These are phyloP conservation scores for Fusarium verticillioides DNA, from an alignment of 2,329 filamentous ascomycete species.

Conservation along the genomic window DNA sequence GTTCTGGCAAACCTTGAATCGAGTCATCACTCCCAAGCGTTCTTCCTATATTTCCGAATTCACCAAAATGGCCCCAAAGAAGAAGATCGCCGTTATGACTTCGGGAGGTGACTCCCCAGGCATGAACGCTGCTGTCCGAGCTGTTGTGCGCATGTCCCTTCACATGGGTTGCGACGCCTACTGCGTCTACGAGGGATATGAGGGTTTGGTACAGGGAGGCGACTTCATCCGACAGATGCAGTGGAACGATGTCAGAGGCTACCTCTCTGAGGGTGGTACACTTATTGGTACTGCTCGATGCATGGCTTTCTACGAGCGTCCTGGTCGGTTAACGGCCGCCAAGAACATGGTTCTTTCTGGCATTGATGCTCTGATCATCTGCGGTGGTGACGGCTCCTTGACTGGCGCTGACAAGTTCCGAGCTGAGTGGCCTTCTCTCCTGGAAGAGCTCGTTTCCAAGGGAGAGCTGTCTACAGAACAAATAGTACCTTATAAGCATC, in stretches of 20 bases:
- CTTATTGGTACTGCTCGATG: constrained; percentile 95
- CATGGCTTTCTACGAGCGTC: constrained; percentile 89
- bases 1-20: constrained; percentile 43
- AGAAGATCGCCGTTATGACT: constrained; percentile 90
- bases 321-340: constrained; percentile 84
- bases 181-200: constrained; percentile 93
- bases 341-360: constrained; percentile 95
- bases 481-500: constrained; percentile 79
- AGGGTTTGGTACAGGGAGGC: constrained; percentile 90
- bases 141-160: constrained; percentile 91
- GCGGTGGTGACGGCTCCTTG: constrained; percentile 94
- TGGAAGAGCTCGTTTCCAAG: constrained; percentile 83
- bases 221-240: constrained; percentile 87
- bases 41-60: constrained; percentile 23
- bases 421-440: constrained; percentile 87
- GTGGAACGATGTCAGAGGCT: constrained; percentile 96
- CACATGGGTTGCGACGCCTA: constrained; percentile 83
- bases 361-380: constrained; percentile 96
- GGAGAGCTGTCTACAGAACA: constrained; percentile 78
- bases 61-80: constrained; percentile 61
- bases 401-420: constrained; percentile 96
- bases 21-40: constrained; percentile 16
- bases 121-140: constrained; percentile 92
- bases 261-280: constrained; percentile 92
- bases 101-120: constrained; percentile 93